These are phyloP conservation scores for Penicillium canescens DNA, from an alignment of 495 filamentous ascomycete genomes.

Conservation along the genomic window DNA sequence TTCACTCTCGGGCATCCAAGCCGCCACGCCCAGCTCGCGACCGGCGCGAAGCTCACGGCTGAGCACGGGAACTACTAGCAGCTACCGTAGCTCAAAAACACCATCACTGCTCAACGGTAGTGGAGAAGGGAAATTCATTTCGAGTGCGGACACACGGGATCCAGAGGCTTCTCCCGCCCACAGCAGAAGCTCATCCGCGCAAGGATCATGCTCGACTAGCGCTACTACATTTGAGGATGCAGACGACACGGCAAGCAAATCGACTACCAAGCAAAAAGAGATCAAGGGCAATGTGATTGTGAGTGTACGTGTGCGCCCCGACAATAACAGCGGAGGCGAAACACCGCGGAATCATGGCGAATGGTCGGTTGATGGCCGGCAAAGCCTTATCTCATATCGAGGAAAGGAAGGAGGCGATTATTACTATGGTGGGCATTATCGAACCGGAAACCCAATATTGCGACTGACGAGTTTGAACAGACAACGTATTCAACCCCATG, in stretches of 20 bases:
- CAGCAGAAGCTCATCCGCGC: constrained; percentile 84
- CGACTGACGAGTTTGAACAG: constrained; percentile 40
- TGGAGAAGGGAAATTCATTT: constrained; percentile 71
- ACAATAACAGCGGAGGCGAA: constrained; percentile 59
- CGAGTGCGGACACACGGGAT: constrained; percentile 57
- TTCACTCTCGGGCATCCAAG: constrained; percentile 30
- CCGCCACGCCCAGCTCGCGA: constrained; percentile 28
- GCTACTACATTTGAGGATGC: constrained; percentile 81
- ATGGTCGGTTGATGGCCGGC: constrained; percentile 89
- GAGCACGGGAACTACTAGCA: constrained; percentile 42
- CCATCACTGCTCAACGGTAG: constrained; percentile 78
- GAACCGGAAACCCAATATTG: background rate
- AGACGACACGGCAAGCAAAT: constrained; percentile 39
- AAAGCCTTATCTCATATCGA: constrained; percentile 75
- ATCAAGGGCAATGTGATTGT: constrained; percentile 94
- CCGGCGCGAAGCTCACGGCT: constrained; percentile 39
- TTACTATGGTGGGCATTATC: constrained; percentile 72
- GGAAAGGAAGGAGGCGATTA: constrained; percentile 93
- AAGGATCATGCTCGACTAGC: constrained; percentile 87
- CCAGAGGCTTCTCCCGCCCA: constrained; percentile 82
- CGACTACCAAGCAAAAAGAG: constrained; percentile 51
- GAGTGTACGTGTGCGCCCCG: constrained; percentile 89
- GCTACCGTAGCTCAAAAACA: constrained; percentile 54
- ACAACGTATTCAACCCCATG: constrained; percentile 92
- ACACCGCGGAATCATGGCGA: constrained; percentile 69